Conservation (phyloP, 1,139 yeast genomes). For the Lodderomyces margitis region DNA sequence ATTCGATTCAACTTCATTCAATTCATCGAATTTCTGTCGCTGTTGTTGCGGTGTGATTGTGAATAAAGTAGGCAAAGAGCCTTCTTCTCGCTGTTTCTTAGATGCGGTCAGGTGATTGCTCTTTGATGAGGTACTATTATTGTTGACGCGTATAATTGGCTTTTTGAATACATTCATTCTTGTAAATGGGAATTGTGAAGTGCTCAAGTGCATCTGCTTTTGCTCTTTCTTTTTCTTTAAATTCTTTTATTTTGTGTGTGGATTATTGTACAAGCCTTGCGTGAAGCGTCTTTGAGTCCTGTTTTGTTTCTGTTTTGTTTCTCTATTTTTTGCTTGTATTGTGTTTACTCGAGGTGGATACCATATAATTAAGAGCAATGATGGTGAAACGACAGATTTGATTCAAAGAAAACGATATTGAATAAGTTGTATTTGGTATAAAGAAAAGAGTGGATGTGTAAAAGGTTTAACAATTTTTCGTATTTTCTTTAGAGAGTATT, state of each 20-base stretch:
- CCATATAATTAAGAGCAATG: no score
- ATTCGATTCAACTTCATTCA: constrained; percentile 18
- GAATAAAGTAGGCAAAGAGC: constrained; percentile 1
- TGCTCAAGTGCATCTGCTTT: not conserved
- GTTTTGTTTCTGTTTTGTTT: no score
- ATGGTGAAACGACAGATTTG: no score
- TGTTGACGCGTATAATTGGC: constrained; percentile 7
- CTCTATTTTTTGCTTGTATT: no score
- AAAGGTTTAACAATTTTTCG: not conserved
- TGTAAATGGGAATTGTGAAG: constrained; percentile 1
- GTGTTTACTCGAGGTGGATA: no score
- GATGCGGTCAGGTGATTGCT: not conserved
- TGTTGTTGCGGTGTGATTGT: constrained; percentile 11
- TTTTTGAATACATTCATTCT: constrained; percentile 14
- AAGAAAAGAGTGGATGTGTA: no score
- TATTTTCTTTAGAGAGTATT: not conserved
- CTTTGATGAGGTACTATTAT: not conserved
- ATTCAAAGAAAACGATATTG: no score
- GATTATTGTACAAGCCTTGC: not conserved
- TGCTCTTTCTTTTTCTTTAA: not conserved
- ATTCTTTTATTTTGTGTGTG: not conserved
- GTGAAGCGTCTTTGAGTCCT: no score
- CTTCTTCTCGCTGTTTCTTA: constrained; percentile 3
- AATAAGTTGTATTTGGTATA: no score
- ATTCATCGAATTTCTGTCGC: constrained; percentile 16